phyloP scores from a whole-genome alignment of 768 basidiomycete genomes.

The Paxillus rubicundulus region DNA sequence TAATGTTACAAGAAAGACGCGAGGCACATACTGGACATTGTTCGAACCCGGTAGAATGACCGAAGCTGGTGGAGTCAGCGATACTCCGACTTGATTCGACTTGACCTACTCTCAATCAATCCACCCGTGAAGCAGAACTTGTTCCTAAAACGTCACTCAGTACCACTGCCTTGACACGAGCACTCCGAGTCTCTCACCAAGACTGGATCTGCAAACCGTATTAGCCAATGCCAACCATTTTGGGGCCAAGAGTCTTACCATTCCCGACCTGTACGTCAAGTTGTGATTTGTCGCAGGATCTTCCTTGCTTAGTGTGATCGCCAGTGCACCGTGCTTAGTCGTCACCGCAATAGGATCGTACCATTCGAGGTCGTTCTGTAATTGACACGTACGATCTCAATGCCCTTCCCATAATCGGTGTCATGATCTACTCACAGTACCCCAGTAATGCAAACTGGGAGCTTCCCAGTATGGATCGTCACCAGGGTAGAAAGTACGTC shows the following conservation, averaged over 20 bases:
- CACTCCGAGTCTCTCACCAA: constrained; percentile 16
- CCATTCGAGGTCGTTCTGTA: constrained; percentile 49
- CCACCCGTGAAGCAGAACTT: constrained; percentile 85
- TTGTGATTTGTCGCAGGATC: constrained; percentile 43
- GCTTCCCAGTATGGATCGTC: constrained; percentile 63
- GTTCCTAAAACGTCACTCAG: constrained; percentile 38
- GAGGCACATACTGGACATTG: constrained; percentile 31
- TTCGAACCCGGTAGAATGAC: constrained; percentile 43
- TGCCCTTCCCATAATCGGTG: too few relatives aligned
- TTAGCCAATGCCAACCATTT: constrained; percentile 28
- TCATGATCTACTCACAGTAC: constrained; percentile 37
- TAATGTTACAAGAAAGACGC: neutral
- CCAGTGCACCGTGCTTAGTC: constrained; percentile 49
- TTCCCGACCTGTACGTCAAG: constrained; percentile 44
- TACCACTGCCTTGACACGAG: neutral
- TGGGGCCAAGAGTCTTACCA: constrained; percentile 26
- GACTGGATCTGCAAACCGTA: constrained; percentile 24
- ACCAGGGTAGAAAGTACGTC: constrained; percentile 67
- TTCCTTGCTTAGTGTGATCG: constrained; percentile 47
- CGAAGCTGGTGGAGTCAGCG: constrained; percentile 25
- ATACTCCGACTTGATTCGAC: neutral
- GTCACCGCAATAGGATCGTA: constrained; percentile 54
- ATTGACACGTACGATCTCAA: too few relatives aligned
- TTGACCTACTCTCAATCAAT: constrained; percentile 47
- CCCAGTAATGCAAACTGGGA: constrained; percentile 67